Percentiles rank a stretch among this genome's conserved stretches.
phyloP scores from a whole-genome alignment of 2,329 filamentous ascomycete genomes.

The Diplodia scrobiculata region DNA sequence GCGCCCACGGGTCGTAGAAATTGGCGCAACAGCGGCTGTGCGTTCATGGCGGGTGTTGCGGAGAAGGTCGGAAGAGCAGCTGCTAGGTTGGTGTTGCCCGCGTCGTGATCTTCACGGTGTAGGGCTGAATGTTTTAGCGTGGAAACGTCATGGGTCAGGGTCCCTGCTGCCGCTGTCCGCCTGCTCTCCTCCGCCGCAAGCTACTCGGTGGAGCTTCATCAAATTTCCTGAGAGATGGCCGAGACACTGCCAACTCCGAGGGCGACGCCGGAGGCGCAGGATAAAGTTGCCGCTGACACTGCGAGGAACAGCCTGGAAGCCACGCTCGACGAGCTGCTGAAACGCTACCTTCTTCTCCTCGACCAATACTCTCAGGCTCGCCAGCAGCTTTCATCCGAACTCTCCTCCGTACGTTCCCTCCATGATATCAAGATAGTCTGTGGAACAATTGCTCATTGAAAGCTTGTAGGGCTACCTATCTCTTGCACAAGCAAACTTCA shows the following conservation, averaged over 20 bases:
- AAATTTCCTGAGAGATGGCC: background rate
- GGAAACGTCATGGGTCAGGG: conserved; percentile 11
- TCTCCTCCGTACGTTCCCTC: conserved; percentile 54
- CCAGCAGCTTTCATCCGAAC: conserved; percentile 55
- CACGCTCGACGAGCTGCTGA: conserved; percentile 64
- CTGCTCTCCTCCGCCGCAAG: background rate
- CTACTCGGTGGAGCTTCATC: background rate
- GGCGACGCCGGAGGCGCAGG: background rate
- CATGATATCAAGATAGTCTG: background rate
- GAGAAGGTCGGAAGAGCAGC: background rate
- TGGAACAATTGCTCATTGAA: background rate
- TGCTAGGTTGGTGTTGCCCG: conserved; percentile 9
- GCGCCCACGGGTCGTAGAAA: background rate
- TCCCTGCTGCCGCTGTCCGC: background rate
- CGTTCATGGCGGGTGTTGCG: conserved; percentile 12
- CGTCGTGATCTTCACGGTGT: conserved; percentile 17
- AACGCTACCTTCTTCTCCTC: conserved; percentile 66
- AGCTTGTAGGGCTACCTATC: conserved; percentile 48
- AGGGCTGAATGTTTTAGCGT: conserved; percentile 22
- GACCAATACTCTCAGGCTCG: conserved; percentile 67
- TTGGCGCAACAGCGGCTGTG: conserved; percentile 10
- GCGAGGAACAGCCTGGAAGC: conserved; percentile 39
- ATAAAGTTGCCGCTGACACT: background rate
- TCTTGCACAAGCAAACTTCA: conserved; percentile 75
- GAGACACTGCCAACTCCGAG: background rate